A percentile compares a stretch with the other conserved stretches of the same genome.
These are phyloP conservation scores for Ganoderma multipileum DNA, from an alignment of 1,284 basidiomycete species.

Conservation along the genomic window DNA sequence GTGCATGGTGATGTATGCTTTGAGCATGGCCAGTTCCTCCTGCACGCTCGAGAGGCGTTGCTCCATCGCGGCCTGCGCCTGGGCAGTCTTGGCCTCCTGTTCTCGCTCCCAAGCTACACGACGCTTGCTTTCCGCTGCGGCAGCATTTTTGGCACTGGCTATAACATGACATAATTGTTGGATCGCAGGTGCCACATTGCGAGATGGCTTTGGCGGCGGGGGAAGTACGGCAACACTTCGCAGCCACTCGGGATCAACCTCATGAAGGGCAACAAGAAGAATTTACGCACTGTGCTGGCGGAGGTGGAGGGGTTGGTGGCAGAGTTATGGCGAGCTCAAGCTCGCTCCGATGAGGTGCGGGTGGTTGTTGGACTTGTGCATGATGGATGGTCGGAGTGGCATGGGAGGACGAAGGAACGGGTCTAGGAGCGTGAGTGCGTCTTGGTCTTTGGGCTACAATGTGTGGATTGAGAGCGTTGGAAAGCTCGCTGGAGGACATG, in stretches of 20 bases:
- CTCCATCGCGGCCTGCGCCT: constrained; percentile 66
- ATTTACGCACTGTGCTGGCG: constrained; percentile 21
- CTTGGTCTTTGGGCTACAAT: constrained; percentile 47
- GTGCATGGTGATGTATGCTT: constrained; percentile 46
- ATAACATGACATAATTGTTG: constrained; percentile 61
- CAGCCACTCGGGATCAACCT: neutral
- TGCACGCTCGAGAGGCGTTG: constrained; percentile 62
- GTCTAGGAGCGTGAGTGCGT: constrained; percentile 30
- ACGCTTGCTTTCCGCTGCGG: constrained; percentile 63
- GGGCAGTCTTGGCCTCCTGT: constrained; percentile 63
- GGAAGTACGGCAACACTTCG: constrained; percentile 2
- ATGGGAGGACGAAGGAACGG: neutral
- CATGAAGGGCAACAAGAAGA: neutral
- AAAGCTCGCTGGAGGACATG: constrained; percentile 71
- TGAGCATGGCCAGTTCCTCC: constrained; percentile 60
- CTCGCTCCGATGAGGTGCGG: constrained; percentile 61
- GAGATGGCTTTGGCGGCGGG: constrained; percentile 16
- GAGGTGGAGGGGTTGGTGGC: constrained; percentile 40
- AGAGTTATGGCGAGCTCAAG: constrained; percentile 64
- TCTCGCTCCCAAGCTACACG: constrained; percentile 71
- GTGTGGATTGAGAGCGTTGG: constrained; percentile 76
- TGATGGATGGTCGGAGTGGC: constrained; percentile 2
- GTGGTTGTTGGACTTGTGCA: constrained; percentile 30
- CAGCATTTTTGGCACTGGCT: constrained; percentile 57
- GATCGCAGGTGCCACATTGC: constrained; percentile 52